Conservation (phyloP, 2,329 filamentous ascomycete species). For the Monosporascus sp. region DNA sequence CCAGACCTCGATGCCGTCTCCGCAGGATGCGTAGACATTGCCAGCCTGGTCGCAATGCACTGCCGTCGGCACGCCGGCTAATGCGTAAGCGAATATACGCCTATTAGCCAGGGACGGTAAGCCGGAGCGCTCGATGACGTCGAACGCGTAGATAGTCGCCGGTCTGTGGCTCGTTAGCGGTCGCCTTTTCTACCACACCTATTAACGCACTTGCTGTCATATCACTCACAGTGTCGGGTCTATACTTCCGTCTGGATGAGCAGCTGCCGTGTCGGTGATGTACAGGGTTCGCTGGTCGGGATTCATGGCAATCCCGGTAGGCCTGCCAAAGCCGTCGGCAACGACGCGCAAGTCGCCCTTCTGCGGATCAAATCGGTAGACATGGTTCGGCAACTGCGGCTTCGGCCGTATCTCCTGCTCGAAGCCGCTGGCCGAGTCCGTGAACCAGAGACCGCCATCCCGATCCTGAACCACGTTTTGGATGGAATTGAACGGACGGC, state of each 20-base stretch:
- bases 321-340: slow-evolving; percentile 39
- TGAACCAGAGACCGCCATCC: slow-evolving; percentile 43
- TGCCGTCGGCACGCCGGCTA: slow-evolving; percentile 37
- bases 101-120: slow-evolving; percentile 41
- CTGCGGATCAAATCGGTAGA: slow-evolving; percentile 39
- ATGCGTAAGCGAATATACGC: slow-evolving; percentile 46
- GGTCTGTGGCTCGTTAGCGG: slow-evolving; percentile 12
- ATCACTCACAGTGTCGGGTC: slow-evolving; percentile 23
- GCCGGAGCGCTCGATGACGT: slow-evolving; percentile 31
- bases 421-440: slow-evolving; percentile 39
- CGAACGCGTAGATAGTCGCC: slow-evolving; percentile 42
- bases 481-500: slow-evolving; percentile 41
- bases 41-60: slow-evolving; percentile 36
- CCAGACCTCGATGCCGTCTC: slow-evolving; percentile 46
- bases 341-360: slow-evolving; percentile 39
- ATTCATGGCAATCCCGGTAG: slow-evolving; percentile 35
- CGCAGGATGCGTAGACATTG: slow-evolving; percentile 42
- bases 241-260: slow-evolving; percentile 21
- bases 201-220: neutral
- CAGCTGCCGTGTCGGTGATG: slow-evolving; percentile 33
- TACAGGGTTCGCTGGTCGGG: slow-evolving; percentile 35
- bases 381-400: slow-evolving; percentile 40
- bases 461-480: slow-evolving; percentile 34
- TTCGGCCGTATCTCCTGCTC: slow-evolving; percentile 37
- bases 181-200: neutral